Base-by-base conservation (phyloP, 2,329 filamentous ascomycete species). In the Apiospora rasikravindrae region DNA sequence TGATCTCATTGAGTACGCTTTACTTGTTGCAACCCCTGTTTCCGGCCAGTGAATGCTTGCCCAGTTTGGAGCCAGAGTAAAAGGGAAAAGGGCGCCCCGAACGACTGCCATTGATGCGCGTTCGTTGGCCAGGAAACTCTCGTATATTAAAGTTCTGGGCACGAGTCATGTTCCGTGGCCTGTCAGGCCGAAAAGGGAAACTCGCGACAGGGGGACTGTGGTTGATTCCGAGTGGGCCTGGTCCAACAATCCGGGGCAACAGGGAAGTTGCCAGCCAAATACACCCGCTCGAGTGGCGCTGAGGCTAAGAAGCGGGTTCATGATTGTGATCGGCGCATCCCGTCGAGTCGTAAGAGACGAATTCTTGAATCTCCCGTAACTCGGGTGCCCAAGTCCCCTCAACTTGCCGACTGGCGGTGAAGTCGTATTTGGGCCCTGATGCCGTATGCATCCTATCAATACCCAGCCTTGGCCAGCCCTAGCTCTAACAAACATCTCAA, bases 161-260 rank as follows among this genome's bases (percentile, higher is more conserved):
- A 4, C 44, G 19, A 33, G 44, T 33, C 67, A 49, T 37, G 26
- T 37, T 45, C 67, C 67, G 67, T 16, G 44, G 11, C 26, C 1
- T 33, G 40, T 13, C 44, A 37, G 26, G 16, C 67, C 44, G 26
- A 33, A 49, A 69, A 10, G 4, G 67, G 67, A 69, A 69, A 69
- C 22, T 14, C 16, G 37, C 44, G 6, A 2, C 47, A 14, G 16
- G 47, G 44, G 44, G 26, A 10, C 16, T 4, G 19, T n/a, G 67
- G 11, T 26, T 16, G n/a, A 22, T 69, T 37, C 16, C 24, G 26
- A 13, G 44, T 33, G 33, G 33, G 10, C 44, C 16, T 16, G 26
- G 26, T 14, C 10, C 44, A 26, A 16, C 67, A 49, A 69, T 69
- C 67, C 44, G 67, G 67, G 67, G 44, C 16, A 49, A 19, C 67